These are phyloP conservation scores for Globisporangium rhizosaccharum DNA, from an alignment of 352 stramenopile genomes.

Conservation along the genomic window DNA sequence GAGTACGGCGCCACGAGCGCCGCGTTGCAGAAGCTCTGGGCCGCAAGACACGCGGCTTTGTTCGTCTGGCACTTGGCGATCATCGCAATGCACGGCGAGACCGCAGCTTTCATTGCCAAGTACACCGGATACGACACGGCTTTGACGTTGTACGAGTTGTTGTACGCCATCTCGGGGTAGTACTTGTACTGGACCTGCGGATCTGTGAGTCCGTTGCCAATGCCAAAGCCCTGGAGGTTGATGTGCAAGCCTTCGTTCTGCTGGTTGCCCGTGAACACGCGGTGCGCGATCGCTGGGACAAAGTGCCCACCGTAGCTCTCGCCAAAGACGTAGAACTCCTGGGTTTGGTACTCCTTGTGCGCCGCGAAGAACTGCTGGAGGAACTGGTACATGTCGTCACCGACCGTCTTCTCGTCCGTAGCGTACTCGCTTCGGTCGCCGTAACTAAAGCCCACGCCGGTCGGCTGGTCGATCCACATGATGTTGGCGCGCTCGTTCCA, in stretches of 20 bases:
- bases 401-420: slow-evolving; percentile 43
- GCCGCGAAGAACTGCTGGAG: slow-evolving; percentile 61
- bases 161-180: slow-evolving; percentile 63
- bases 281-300: slow-evolving; percentile 45
- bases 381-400: slow-evolving; percentile 66
- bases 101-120: slow-evolving; percentile 41
- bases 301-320: slow-evolving; percentile 72
- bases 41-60: slow-evolving; percentile 30
- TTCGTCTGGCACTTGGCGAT: slow-evolving; percentile 52
- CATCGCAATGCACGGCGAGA: slow-evolving; percentile 51
- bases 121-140: slow-evolving; percentile 36
- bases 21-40: slow-evolving; percentile 51
- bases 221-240: slow-evolving; percentile 52
- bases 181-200: slow-evolving; percentile 60
- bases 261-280: slow-evolving; percentile 44
- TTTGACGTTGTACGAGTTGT: slow-evolving; percentile 75
- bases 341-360: slow-evolving; percentile 37
- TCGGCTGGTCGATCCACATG: slow-evolving; percentile 71
- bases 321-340: slow-evolving; percentile 57
- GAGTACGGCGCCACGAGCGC: slow-evolving; percentile 48
- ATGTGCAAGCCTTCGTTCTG: slow-evolving; percentile 16
- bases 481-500: slow-evolving; percentile 69
- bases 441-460: slow-evolving; percentile 63
- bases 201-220: slow-evolving; percentile 74
- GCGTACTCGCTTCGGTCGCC: slow-evolving; percentile 32